Evolutionary conservation across 306 rosid species (phyloP).

Genomic region (Canavalia ensiformis): DNA sequence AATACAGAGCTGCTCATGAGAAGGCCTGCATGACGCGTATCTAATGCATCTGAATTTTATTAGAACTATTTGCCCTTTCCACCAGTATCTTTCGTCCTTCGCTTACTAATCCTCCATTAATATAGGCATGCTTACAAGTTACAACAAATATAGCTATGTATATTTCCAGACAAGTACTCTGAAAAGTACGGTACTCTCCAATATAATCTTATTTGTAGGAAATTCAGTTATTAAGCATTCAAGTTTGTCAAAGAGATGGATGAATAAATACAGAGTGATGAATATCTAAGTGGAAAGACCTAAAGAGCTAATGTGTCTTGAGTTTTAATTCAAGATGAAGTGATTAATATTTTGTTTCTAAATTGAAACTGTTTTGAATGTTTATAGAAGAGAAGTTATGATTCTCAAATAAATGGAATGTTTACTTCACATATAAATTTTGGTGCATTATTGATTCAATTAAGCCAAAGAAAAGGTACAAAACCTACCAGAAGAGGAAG

Average conservation of each 20-base stretch:
- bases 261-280: not conserved
- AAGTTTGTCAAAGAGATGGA: not conserved
- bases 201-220: not conserved
- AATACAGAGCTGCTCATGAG: conserved; percentile 9
- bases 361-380: not conserved
- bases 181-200: not conserved
- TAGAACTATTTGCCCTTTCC: conserved; percentile 21
- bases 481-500: conserved; percentile 86
- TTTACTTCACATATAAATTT: not conserved
- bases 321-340: not conserved
- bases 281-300: not conserved
- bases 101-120: not conserved
- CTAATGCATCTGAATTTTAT: not conserved
- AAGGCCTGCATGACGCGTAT: conserved; percentile 1
- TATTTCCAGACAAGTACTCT: conserved; percentile 15
- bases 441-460: not conserved
- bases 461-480: not conserved
- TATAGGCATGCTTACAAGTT: not conserved
- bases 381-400: not conserved
- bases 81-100: not conserved
- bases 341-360: not conserved
- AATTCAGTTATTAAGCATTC: not conserved
- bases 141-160: not conserved
- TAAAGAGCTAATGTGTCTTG: not conserved
- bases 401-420: conserved; percentile 11